A percentile compares a stretch with the other conserved stretches of the same genome.
Conservation (phyloP, 345 rosid species). For the Linum trigynum region DNA sequence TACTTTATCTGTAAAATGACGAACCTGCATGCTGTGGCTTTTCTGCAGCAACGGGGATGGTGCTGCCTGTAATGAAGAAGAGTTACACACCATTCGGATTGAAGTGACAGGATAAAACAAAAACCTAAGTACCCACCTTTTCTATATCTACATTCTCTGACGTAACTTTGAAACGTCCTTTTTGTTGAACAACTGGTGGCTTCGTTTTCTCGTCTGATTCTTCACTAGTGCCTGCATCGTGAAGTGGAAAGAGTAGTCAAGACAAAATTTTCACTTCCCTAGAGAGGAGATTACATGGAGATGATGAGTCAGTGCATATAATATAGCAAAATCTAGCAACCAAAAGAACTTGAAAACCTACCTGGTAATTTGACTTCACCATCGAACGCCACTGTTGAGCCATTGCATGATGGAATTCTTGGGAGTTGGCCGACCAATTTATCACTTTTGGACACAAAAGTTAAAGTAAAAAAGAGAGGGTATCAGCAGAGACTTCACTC, state of each 20-base stretch:
- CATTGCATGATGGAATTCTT: constrained; percentile 36
- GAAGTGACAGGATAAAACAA: constrained; percentile 4
- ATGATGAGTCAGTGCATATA: neutral
- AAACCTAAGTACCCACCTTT: constrained; percentile 42
- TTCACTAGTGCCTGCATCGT: constrained; percentile 42
- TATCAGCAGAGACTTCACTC: neutral
- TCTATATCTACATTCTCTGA: constrained; percentile 87
- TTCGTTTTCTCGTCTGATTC: constrained; percentile 76
- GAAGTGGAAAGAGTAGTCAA: constrained; percentile 15
- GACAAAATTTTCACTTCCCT: constrained; percentile 4
- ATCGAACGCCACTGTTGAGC: constrained; percentile 25
- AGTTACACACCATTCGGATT: constrained; percentile 19
- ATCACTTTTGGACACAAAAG: constrained; percentile 29
- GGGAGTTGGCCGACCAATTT: constrained; percentile 39
- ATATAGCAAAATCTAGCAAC: no score
- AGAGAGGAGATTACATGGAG: neutral
- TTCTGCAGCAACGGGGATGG: constrained; percentile 65
- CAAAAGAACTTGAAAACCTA: no score
- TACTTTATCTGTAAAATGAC: constrained; percentile 42
- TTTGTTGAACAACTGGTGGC: constrained; percentile 82
- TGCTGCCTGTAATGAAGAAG: constrained; percentile 44
- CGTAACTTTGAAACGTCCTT: constrained; percentile 96
- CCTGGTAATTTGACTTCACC: constrained; percentile 5
- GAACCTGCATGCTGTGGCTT: constrained; percentile 97
- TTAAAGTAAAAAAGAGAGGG: neutral